These are phyloP conservation scores for Camellia granthamiana DNA, from an alignment of 148 eudicot species.

Conservation along the genomic window DNA sequence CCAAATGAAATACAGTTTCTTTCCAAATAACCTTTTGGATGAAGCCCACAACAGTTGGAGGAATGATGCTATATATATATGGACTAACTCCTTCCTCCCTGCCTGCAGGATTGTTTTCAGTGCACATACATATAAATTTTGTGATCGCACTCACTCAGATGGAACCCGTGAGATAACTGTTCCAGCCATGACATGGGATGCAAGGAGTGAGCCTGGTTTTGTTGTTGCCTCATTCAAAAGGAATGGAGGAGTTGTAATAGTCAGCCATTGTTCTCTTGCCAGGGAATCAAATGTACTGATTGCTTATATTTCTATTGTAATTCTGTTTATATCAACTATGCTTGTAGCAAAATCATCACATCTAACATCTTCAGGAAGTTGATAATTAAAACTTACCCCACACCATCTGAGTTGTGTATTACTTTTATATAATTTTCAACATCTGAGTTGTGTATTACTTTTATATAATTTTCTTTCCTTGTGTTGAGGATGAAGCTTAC, in stretches of 20 bases:
- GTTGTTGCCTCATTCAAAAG: constrained; percentile 29
- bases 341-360: constrained; percentile 11
- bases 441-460: background rate
- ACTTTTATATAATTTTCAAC: no score
- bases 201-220: constrained; percentile 32
- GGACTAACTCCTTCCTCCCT: background rate
- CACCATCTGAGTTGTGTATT: background rate
- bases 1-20: background rate
- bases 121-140: constrained; percentile 27
- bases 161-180: constrained; percentile 36
- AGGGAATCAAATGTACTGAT: constrained; percentile 24
- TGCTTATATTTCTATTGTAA: constrained; percentile 16
- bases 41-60: background rate
- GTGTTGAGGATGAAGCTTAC: no score
- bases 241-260: constrained; percentile 17
- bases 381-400: background rate
- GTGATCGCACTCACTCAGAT: constrained; percentile 25
- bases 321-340: constrained; percentile 21
- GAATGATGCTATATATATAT: background rate
- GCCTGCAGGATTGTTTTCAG: constrained; percentile 30
- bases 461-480: background rate
- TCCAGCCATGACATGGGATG: constrained; percentile 42
- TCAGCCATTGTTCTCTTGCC: constrained; percentile 35
- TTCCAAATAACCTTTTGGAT: background rate
- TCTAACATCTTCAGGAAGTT: constrained; percentile 7